Percentiles rank a stretch among this genome's conserved stretches.
phyloP scores from a whole-genome alignment of 352 stramenopile species.

The Globisporangium spiculum region DNA sequence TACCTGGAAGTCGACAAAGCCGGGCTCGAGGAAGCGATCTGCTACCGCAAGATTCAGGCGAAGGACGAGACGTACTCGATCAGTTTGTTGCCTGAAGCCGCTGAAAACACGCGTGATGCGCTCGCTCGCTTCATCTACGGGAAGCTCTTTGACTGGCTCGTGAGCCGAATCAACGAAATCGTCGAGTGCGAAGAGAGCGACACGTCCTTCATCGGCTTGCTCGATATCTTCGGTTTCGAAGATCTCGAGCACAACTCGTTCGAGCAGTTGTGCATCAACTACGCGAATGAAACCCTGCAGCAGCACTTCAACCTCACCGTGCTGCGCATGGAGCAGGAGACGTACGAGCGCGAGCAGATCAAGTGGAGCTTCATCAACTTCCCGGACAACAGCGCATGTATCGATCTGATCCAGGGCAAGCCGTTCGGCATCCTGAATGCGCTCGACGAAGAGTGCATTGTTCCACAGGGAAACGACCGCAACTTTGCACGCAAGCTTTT shows the following conservation, averaged over 20 bases:
- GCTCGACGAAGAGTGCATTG: slow-evolving; percentile 90
- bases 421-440: slow-evolving; percentile 81
- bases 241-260: slow-evolving; percentile 91
- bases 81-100: slow-evolving; percentile 55
- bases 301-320: slow-evolving; percentile 91
- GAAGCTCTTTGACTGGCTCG: slow-evolving; percentile 93
- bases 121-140: slow-evolving; percentile 95
- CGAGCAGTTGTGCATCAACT: slow-evolving; percentile 95
- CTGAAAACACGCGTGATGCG: slow-evolving; percentile 91
- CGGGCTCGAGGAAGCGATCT: slow-evolving; percentile 89
- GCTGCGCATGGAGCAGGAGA: slow-evolving; percentile 84
- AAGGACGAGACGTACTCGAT: slow-evolving; percentile 90
- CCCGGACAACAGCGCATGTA: slow-evolving; percentile 86
- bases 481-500: slow-evolving; percentile 87
- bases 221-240: slow-evolving; percentile 90
- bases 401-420: slow-evolving; percentile 87
- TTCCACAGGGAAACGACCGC: slow-evolving; percentile 82
- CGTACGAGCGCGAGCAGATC: slow-evolving; percentile 87
- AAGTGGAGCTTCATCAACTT: slow-evolving; percentile 90
- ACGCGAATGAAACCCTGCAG: slow-evolving; percentile 92
- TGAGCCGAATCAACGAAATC: slow-evolving; percentile 85
- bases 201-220: slow-evolving; percentile 66
- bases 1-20: slow-evolving; percentile 88
- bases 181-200: slow-evolving; percentile 56
- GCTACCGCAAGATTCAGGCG: slow-evolving; percentile 91